Evolutionary conservation across 192 early-diverging fungal species (phyloP).

Genomic region (Coemansia sp.): DNA sequence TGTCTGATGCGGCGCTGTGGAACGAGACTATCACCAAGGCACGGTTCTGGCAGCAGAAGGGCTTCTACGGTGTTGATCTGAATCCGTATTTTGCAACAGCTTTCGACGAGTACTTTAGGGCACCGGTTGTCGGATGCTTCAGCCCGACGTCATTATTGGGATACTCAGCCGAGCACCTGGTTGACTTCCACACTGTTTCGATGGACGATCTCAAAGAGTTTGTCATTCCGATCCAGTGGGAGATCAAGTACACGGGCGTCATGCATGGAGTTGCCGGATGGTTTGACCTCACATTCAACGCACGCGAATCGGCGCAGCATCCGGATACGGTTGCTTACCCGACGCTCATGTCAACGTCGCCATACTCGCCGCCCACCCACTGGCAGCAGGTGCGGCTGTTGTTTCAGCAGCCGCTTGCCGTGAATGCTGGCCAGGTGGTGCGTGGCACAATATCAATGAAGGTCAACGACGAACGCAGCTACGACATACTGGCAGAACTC

Average conservation of each 20-base stretch:
- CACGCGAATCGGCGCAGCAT: constrained; percentile 48
- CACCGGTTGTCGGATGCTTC: constrained; percentile 94
- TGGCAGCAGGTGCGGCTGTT: constrained; percentile 98
- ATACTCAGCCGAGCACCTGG: constrained; percentile 59
- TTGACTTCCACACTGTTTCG: constrained; percentile 86
- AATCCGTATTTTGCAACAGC: constrained; percentile 80
- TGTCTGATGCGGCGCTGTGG: constrained; percentile 77
- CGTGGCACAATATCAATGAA: constrained; percentile 83
- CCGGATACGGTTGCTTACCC: constrained; percentile 50
- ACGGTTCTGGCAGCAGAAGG: constrained; percentile 79
- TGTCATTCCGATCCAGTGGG: constrained; percentile 82
- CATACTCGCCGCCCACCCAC: constrained; percentile 86
- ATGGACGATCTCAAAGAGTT: constrained; percentile 80
- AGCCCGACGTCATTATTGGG: constrained; percentile 78
- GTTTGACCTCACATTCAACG: constrained; percentile 90
- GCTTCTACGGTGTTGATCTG: constrained; percentile 94
- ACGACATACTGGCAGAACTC: constrained; percentile 80
- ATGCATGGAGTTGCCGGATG: constrained; percentile 95
- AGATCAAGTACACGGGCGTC: constrained; percentile 79
- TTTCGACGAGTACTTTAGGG: constrained; percentile 75
- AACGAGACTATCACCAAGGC: constrained; percentile 93
- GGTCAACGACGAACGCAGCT: constrained; percentile 90
- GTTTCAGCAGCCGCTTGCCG: constrained; percentile 89
- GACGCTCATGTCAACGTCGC: constrained; percentile 85
- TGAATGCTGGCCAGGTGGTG: constrained; percentile 86